Conservation (phyloP, 2,329 filamentous ascomycete species). For the Hymenoscyphus scutula region DNA sequence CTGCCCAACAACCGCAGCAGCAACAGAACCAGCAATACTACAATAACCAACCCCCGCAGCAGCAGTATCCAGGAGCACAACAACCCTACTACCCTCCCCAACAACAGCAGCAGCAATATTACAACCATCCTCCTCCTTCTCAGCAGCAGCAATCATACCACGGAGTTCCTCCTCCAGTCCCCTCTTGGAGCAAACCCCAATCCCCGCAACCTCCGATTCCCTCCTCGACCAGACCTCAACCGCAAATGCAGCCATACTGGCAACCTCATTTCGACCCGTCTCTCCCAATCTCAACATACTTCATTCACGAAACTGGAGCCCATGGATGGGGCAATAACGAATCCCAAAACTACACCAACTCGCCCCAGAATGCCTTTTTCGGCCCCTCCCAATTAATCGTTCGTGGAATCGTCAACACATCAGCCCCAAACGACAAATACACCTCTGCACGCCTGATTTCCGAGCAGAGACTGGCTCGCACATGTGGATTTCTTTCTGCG, state of each 20-base stretch:
- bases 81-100: slow-evolving; percentile 5
- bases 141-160: slow-evolving; percentile 4
- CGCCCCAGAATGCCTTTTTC: slow-evolving; percentile 52
- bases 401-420: slow-evolving; percentile 44
- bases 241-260: slow-evolving; percentile 44
- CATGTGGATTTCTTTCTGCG: slow-evolving; percentile 52
- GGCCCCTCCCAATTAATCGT: slow-evolving; percentile 51
- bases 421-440: slow-evolving; percentile 44
- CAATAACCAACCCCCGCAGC: background rate
- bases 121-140: slow-evolving; percentile 7
- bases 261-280: slow-evolving; percentile 48
- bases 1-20: background rate
- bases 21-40: slow-evolving; percentile 4
- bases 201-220: slow-evolving; percentile 8
- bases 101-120: slow-evolving; percentile 5
- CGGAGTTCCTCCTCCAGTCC: background rate
- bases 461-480: slow-evolving; percentile 48
- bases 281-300: slow-evolving; percentile 48
- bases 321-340: slow-evolving; percentile 63
- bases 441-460: slow-evolving; percentile 56
- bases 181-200: background rate
- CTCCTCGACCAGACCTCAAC: slow-evolving; percentile 3
- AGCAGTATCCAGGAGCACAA: background rate
- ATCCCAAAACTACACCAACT: slow-evolving; percentile 54
- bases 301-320: slow-evolving; percentile 54